Base-by-base conservation (phyloP, 2,329 filamentous ascomycete genomes). In the Fusarium fujikuroi region DNA sequence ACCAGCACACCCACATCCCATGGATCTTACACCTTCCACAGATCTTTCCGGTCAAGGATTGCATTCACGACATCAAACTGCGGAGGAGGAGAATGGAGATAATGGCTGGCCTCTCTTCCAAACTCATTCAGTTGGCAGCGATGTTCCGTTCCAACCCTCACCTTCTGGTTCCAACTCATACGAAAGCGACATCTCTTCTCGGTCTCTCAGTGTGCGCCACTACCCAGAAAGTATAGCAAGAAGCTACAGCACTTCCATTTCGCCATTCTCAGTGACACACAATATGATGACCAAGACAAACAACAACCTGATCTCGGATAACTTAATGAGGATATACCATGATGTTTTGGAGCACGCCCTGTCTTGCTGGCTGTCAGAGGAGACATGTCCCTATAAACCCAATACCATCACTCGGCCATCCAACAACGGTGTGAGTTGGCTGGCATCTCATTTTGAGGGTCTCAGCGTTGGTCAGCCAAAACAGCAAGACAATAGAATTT, bases 281-380 rank as follows among this genome's bases (percentile, higher is more conserved):
- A 66, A 67, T 23, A 78, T 78, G 76, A 66, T 70, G 57, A 70
- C 74, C 9, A 77, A 72, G 40, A 78, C 76, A 23, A 78, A 78
- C 62, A 78, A 76, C 65, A 69, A 66, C 34, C 53, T 78, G n/a
- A 78, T 78, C 12, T 75, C 76, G 34, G 76, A 78, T 23, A 78
- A 78, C 28, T 42, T 78, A 9, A 78, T 78, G 76, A 69, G 76
- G 49, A 84, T 88, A 39, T 89, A 88, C 74, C 87, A 88, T 70
- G 86, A 88, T 69, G 87, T 86, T 36, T 81, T 88, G 70, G 87
- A 88, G 70, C 85, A 87, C 72, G 86, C 84, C 18, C 77, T 88
- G 11, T 85, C 86, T 4, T 88, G 87, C 74, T 89, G 87, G 87
- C 72, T 88, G 23, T 87, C 86, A 0, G 87, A 88, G 67, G 81